Conservation (phyloP, 2,329 filamentous ascomycete genomes). For the Blastomyces emzantsi region DNA sequence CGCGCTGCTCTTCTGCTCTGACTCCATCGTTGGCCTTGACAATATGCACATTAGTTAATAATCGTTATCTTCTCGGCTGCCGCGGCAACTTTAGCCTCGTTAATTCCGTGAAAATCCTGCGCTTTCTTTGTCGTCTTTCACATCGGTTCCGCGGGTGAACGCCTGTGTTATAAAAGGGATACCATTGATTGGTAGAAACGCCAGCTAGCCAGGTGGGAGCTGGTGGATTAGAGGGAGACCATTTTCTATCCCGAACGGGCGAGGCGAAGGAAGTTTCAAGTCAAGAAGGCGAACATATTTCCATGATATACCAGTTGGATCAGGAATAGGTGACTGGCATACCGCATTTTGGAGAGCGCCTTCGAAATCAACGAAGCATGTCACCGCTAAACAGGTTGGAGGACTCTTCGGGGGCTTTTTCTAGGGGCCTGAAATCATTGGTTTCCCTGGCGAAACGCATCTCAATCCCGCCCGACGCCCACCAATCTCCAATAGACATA, state of each 20-base stretch:
- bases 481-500: slow-evolving; percentile 45
- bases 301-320: background rate
- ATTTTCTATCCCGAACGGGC: background rate
- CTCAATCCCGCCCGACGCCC: slow-evolving; percentile 48
- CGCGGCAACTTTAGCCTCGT: background rate
- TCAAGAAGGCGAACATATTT: background rate
- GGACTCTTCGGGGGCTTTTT: background rate
- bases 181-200: background rate
- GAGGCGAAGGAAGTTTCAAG: background rate
- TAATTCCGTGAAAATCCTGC: background rate
- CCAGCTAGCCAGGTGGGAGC: too few relatives aligned
- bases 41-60: background rate
- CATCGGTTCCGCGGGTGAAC: background rate
- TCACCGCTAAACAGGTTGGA: slow-evolving; percentile 2
- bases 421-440: background rate
- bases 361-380: background rate
- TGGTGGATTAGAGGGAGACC: background rate
- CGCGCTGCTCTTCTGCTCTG: background rate
- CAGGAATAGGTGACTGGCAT: background rate
- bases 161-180: background rate
- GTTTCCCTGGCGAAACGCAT: slow-evolving; percentile 40
- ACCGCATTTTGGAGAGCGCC: background rate
- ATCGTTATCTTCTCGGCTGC: background rate
- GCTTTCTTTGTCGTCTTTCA: background rate
- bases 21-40: background rate